Percentiles rank a stretch among this genome's conserved stretches.
Conservation (phyloP, 208 protist species). For the Pavlovales sp. region DNA sequence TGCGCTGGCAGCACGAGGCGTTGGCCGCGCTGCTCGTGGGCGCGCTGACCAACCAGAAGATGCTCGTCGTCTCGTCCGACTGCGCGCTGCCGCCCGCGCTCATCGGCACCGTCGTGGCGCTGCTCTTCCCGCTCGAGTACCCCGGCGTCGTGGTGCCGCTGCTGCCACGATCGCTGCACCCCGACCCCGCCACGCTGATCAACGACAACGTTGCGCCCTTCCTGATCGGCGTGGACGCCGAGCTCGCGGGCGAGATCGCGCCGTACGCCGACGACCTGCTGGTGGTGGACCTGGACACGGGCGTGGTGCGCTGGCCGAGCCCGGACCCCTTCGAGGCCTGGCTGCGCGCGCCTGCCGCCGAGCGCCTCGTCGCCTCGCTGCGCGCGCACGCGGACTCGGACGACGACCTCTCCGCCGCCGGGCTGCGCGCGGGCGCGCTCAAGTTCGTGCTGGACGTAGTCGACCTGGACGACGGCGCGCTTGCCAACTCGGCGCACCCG, state of each 20-base stretch:
- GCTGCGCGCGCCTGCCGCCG: neutral
- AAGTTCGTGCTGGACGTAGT: neutral
- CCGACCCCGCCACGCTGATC: neutral
- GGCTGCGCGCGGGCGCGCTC: neutral
- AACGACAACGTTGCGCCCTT: neutral
- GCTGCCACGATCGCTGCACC: neutral
- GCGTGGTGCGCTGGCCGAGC: neutral
- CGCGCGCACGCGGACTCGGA: neutral
- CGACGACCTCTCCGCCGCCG: neutral
- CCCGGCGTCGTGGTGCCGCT: neutral
- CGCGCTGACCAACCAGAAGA: neutral
- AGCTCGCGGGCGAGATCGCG: neutral
- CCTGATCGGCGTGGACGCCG: neutral
- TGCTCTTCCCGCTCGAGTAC: neutral
- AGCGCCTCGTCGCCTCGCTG: neutral
- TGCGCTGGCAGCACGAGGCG: neutral
- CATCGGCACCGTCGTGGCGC: neutral
- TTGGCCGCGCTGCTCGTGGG: neutral
- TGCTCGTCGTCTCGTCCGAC: neutral
- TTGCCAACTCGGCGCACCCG: neutral
- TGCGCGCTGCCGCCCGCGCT: neutral
- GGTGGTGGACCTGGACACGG: neutral
- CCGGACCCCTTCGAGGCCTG: neutral
- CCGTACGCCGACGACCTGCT: neutral
- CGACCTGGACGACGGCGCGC: neutral